phyloP scores from a whole-genome alignment of 2,329 filamentous ascomycete species.

The Zelopaecilomyces penicillatus region DNA sequence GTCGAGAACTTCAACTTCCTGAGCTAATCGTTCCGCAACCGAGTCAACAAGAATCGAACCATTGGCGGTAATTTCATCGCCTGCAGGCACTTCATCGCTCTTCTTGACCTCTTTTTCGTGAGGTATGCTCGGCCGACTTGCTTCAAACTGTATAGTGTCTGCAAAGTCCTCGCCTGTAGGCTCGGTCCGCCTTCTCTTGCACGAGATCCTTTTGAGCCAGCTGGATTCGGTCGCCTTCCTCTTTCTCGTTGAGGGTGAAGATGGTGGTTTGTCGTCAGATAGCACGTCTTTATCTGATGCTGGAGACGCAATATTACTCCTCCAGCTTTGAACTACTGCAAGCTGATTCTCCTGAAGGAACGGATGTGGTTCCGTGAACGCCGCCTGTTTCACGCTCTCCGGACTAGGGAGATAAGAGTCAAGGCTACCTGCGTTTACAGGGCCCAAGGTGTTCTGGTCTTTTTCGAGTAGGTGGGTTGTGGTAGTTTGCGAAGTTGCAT shows the following conservation, averaged over 20 bases:
- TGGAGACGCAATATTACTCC: constrained; percentile 13
- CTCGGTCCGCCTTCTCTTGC: constrained; percentile 20
- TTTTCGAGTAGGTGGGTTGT: neutral
- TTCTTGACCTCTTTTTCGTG: too few species aligned
- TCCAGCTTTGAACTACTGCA: constrained; percentile 25
- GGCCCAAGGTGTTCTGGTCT: too few species aligned
- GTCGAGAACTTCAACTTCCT: too few species aligned
- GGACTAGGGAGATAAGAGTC: constrained; percentile 35
- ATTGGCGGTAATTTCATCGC: too few species aligned
- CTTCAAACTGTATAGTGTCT: constrained; percentile 9
- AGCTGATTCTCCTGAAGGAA: constrained; percentile 25
- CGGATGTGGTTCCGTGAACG: constrained; percentile 17
- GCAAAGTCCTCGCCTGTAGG: constrained; percentile 13
- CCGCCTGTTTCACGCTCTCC: constrained; percentile 29
- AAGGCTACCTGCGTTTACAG: neutral
- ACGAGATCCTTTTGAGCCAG: constrained; percentile 23
- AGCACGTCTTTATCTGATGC: constrained; percentile 9
- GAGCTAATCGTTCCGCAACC: too few species aligned
- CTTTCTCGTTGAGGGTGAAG: constrained; percentile 14
- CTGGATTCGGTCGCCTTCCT: constrained; percentile 18
- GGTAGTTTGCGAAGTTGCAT: neutral
- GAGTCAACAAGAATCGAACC: too few species aligned
- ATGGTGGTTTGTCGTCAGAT: constrained; percentile 6
- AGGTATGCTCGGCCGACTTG: too few species aligned
- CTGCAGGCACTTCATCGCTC: too few species aligned